phyloP scores from a whole-genome alignment of 345 rosid genomes.

The Psidium guajava region DNA sequence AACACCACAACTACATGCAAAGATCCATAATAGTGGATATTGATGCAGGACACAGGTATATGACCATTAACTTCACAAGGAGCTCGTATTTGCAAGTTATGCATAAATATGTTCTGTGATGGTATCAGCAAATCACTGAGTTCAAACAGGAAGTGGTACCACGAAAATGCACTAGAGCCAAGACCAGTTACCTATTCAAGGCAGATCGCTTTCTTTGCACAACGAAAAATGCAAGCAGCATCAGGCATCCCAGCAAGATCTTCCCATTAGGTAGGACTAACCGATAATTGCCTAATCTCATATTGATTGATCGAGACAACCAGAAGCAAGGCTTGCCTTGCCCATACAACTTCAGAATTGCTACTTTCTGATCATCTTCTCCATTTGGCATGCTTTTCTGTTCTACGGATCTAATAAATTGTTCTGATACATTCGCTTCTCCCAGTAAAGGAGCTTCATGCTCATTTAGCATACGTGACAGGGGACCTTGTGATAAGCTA shows the following conservation, averaged over 20 bases:
- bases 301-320: slow-evolving; percentile 49
- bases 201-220: slow-evolving; percentile 41
- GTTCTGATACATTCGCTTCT: slow-evolving; percentile 10
- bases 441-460: slow-evolving; percentile 14
- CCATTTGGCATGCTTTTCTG: not conserved
- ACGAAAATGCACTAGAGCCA: not conserved
- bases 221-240: slow-evolving; percentile 36
- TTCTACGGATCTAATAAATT: slow-evolving; percentile 4
- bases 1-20: not conserved
- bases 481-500: slow-evolving; percentile 8
- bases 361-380: slow-evolving; percentile 3
- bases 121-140: not conserved
- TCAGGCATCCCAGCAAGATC: slow-evolving; percentile 42
- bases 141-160: not conserved
- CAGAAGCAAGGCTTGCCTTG: slow-evolving; percentile 19
- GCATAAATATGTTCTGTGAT: not conserved
- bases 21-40: not conserved
- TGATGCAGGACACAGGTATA: not conserved
- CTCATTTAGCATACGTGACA: slow-evolving; percentile 1
- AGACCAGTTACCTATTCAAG: slow-evolving; percentile 29
- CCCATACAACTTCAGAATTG: slow-evolving; percentile 13
- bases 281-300: slow-evolving; percentile 40
- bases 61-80: not conserved
- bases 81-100: not conserved
- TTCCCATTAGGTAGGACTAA: slow-evolving; percentile 37